Evolutionary conservation across 208 protist genomes (phyloP).

Genomic region (Leishmania braziliensis): DNA sequence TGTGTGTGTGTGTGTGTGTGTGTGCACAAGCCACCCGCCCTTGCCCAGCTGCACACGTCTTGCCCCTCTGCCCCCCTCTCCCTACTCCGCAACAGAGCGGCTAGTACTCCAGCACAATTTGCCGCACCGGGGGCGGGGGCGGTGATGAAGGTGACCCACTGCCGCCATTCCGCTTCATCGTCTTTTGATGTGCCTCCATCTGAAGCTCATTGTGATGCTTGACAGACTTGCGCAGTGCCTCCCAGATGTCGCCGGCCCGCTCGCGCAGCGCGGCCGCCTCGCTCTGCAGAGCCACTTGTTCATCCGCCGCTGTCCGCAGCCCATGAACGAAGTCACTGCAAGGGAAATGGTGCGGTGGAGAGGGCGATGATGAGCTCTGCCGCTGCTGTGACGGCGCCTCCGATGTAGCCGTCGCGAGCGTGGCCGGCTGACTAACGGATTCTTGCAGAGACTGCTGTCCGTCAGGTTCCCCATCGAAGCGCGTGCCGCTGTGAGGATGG

Average conservation of each 20-base stretch:
- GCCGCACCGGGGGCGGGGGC: conserved; percentile 2
- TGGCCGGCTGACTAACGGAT: not conserved
- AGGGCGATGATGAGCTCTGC: not conserved
- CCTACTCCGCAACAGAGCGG: not conserved
- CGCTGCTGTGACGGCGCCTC: conserved; percentile 8
- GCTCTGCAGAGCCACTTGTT: conserved; percentile 33
- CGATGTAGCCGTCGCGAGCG: not conserved
- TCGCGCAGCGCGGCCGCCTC: conserved; percentile 36
- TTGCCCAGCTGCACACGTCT: not conserved
- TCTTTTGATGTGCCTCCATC: conserved; percentile 21
- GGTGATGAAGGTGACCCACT: not conserved
- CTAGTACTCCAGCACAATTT: conserved; percentile 26
- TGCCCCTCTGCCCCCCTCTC: not conserved
- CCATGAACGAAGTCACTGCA: conserved; percentile 33
- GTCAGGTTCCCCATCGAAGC: conserved; percentile 29
- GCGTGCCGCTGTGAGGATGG: conserved; percentile 38
- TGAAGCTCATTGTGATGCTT: conserved; percentile 46
- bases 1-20: not conserved
- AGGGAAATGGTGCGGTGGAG: conserved; percentile 15
- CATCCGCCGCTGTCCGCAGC: conserved; percentile 39
- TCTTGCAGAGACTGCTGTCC: conserved; percentile 13
- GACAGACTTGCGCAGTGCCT: conserved; percentile 40
- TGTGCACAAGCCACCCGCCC: not conserved
- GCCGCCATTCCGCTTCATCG: conserved; percentile 12
- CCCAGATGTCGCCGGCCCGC: conserved; percentile 47